phyloP scores from a whole-genome alignment of 768 basidiomycete species.

The Tremella fuciformis region DNA sequence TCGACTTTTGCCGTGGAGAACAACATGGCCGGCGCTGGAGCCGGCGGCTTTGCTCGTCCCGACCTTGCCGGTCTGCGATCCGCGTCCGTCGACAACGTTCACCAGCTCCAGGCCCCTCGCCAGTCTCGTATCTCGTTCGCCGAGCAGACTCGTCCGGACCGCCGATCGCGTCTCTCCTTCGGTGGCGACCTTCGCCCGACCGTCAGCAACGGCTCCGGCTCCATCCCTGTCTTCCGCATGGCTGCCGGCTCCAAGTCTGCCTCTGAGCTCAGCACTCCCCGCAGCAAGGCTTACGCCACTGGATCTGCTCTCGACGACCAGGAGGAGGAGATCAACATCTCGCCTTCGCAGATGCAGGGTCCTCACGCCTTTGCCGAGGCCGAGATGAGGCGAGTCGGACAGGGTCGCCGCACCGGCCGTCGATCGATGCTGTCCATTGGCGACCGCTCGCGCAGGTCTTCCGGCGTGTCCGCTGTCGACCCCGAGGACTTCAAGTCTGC shows the following conservation, averaged over 20 bases:
- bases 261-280: slow-evolving; percentile 34
- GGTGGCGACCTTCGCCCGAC: slow-evolving; percentile 46
- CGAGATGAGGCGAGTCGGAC: slow-evolving; percentile 24
- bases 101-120: slow-evolving; percentile 28
- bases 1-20: slow-evolving; percentile 47
- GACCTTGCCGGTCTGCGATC: slow-evolving; percentile 25
- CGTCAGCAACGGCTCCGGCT: slow-evolving; percentile 11
- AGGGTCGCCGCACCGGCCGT: slow-evolving; percentile 25
- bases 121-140: slow-evolving; percentile 52
- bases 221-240: slow-evolving; percentile 24
- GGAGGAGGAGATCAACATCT: slow-evolving; percentile 42
- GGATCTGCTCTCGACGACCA: slow-evolving; percentile 41
- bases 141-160: slow-evolving; percentile 39
- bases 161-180: slow-evolving; percentile 49
- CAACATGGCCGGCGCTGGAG: slow-evolving; percentile 49
- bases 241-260: slow-evolving; percentile 38
- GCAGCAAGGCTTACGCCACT: slow-evolving; percentile 27
- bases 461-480: slow-evolving; percentile 21
- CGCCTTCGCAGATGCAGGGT: slow-evolving; percentile 46
- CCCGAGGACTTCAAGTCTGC: slow-evolving; percentile 45
- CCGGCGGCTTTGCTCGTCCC: slow-evolving; percentile 24
- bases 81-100: slow-evolving; percentile 34
- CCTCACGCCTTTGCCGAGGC: slow-evolving; percentile 36
- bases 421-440: slow-evolving; percentile 32
- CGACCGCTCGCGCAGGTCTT: slow-evolving; percentile 27